Evolutionary conservation across 768 basidiomycete genomes (phyloP), one percentile per base, ranked within the genome.

Genomic region (Zangia roseola): DNA sequence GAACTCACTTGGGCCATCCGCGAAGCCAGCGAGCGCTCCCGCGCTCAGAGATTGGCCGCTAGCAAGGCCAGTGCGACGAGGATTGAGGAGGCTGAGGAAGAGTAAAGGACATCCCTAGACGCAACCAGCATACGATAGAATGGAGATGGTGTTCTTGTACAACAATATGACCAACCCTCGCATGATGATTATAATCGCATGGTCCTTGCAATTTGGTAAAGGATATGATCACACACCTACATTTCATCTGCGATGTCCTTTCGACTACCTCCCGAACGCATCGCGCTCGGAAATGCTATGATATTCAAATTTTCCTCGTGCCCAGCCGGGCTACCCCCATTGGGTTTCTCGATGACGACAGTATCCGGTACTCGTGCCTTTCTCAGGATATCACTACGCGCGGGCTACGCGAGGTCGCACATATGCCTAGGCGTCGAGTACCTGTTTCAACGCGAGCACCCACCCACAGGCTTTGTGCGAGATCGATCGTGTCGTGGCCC

Each of bases 1-100:
- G 84, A 94, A 66, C 76, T 95, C 52, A 94, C 92, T 20, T 95
- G 93, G 93, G 91, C 92, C 24, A 94, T 95, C 65, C 85, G 92
- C 40, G 74, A 80, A 54, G 86, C 90, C 26, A 82, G 81, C 56
- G 89, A 92, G 63, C 77, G 75, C 42, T 82, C 82, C 52, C 81
- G 82, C 26, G 74, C 67, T 13, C 70, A 68, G 20, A 80, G 68
- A 53, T 58, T 74, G 36, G 71, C 73, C 54, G 67, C 71, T 14
- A 64, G 67, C 49, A 63, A 53, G 41, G 59, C 66, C 28, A 60
- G 68, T 41, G 60, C 59, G 6, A 53, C 66, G 37, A 36, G 39
- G 33, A 56, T 66, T 21, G 52, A 62, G 38, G 68, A 56, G 23
- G 38, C 61, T 35, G 66, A 67, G 40, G 57, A 68, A 38, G 62